phyloP scores from a whole-genome alignment of 176 grass and related monocot species.

The Ensete ventricosum region DNA sequence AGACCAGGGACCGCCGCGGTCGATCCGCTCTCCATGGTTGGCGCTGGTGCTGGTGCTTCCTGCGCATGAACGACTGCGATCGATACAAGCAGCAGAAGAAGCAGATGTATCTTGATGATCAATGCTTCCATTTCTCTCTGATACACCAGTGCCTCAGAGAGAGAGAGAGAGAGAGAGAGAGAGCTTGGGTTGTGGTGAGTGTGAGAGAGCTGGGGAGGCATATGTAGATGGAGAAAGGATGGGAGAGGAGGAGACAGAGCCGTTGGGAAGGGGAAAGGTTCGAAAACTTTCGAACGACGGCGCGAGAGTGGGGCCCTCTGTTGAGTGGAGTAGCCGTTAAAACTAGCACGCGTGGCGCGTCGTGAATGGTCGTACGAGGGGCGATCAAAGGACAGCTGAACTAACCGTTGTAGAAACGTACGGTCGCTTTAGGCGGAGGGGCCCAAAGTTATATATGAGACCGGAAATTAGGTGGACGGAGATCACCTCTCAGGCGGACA shows the following conservation, averaged over 20 bases:
- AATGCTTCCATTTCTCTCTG: background rate
- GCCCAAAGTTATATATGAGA: too few species aligned
- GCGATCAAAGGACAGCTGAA: slow-evolving; percentile 8
- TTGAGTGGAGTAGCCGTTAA: slow-evolving; percentile 50
- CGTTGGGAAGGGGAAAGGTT: slow-evolving; percentile 30
- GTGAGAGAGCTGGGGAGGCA: background rate
- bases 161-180: slow-evolving; percentile 1
- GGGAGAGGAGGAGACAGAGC: slow-evolving; percentile 22
- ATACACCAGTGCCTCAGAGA: background rate
- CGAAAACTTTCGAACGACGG: slow-evolving; percentile 53
- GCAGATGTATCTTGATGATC: background rate
- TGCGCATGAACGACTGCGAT: background rate
- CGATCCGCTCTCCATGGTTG: slow-evolving; percentile 16
- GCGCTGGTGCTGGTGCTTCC: background rate
- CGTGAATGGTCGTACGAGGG: background rate
- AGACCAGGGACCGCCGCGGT: background rate
- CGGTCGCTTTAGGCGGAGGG: too few species aligned
- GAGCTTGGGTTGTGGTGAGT: background rate
- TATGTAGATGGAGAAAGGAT: slow-evolving; percentile 11
- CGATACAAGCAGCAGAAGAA: slow-evolving; percentile 5
- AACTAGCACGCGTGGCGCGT: slow-evolving; percentile 5
- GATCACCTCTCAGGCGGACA: background rate
- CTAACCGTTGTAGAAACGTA: slow-evolving; percentile 33
- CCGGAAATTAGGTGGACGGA: background rate
- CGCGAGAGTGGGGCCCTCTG: too few species aligned